Conservation (phyloP, 257 asterid genomes). For the Solanum ossicruentum region DNA sequence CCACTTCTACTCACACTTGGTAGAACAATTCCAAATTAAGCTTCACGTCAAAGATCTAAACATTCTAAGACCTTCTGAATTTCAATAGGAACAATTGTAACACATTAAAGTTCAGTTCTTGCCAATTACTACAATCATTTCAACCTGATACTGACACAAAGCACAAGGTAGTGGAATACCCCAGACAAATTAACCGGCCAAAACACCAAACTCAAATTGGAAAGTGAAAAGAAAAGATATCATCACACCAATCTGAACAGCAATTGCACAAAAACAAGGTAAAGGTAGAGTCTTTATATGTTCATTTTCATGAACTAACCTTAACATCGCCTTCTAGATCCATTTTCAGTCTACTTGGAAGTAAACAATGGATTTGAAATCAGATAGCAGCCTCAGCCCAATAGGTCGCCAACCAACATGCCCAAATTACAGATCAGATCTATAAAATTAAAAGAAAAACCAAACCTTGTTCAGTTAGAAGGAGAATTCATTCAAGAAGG, state of each 20-base stretch:
- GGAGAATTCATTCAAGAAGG: background rate
- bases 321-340: constrained; percentile 70
- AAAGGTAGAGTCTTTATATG: background rate
- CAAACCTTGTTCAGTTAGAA: background rate
- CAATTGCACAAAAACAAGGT: background rate
- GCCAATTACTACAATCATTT: background rate
- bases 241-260: background rate
- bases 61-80: background rate
- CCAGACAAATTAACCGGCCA: background rate
- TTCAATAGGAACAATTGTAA: background rate
- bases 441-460: background rate
- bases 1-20: background rate
- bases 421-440: constrained; percentile 38
- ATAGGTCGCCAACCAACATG: constrained; percentile 23
- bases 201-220: background rate
- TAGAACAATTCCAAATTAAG: background rate
- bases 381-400: constrained; percentile 19
- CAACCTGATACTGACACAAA: background rate
- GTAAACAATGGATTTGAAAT: constrained; percentile 15
- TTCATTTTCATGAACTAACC: constrained; percentile 31
- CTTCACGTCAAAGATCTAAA: background rate
- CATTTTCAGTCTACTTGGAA: constrained; percentile 29
- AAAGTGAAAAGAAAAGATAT: background rate
- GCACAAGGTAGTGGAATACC: background rate
- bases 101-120: background rate